Conservation (phyloP, 192 early-diverging fungal species). For the Gamsiella multidivaricata region DNA sequence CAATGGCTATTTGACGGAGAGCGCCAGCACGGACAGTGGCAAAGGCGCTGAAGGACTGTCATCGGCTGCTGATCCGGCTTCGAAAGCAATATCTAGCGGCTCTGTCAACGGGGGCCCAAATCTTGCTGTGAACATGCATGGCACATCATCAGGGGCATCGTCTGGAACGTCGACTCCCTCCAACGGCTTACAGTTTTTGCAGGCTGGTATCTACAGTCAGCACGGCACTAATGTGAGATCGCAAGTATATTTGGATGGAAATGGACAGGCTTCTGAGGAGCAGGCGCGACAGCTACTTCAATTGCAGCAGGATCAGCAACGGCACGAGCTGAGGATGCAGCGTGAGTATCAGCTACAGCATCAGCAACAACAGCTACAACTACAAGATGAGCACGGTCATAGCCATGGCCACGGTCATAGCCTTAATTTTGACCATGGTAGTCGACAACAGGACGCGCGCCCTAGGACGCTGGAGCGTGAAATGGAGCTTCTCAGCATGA, state of each 20-base stretch:
- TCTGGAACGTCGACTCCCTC: conserved; percentile 25
- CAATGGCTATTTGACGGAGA: conserved; percentile 27
- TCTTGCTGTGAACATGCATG: not conserved
- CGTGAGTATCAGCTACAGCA: conserved; percentile 25
- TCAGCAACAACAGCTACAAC: conserved; percentile 23
- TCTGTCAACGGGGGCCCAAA: not conserved
- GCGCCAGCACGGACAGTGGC: not conserved
- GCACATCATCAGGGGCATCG: conserved; percentile 9
- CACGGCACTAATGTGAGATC: conserved; percentile 12
- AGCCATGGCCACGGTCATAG: not conserved
- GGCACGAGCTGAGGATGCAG: conserved; percentile 23
- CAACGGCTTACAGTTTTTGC: not conserved
- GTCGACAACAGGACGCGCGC: conserved; percentile 7
- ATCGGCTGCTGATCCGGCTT: not conserved
- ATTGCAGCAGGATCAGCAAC: conserved; percentile 29
- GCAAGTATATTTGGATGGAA: conserved; percentile 18
- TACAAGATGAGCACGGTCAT: conserved; percentile 1
- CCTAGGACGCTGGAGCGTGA: conserved; percentile 29
- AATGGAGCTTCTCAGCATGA: conserved; percentile 46
- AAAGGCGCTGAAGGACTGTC: not conserved
- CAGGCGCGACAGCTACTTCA: conserved; percentile 28
- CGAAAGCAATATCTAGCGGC: not conserved
- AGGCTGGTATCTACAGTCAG: conserved; percentile 14
- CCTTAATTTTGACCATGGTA: conserved; percentile 1
- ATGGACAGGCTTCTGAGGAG: conserved; percentile 15